Evolutionary conservation across 169 alveolate genomes (phyloP).

Genomic region (Plasmodium gonderi): DNA sequence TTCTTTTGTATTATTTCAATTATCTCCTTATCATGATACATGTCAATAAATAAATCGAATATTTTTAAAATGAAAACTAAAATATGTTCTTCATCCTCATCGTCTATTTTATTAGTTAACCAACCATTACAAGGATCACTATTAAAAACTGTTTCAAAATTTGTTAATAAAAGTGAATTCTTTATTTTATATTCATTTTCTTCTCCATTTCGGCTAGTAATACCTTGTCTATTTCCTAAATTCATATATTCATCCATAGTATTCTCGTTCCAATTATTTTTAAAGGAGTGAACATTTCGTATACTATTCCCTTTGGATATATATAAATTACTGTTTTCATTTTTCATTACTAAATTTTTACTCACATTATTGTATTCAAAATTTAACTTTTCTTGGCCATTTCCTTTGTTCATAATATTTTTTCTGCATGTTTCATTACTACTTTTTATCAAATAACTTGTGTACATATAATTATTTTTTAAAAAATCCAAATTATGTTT

Average conservation of each 20-base stretch:
- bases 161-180: conserved; percentile 11
- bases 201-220: background rate
- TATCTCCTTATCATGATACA: conserved; percentile 58
- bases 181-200: background rate
- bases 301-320: background rate
- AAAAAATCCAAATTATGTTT: conserved; percentile 27
- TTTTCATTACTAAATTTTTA: background rate
- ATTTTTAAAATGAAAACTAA: conserved; percentile 27
- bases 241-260: background rate
- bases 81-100: conserved; percentile 45
- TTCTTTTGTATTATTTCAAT: conserved; percentile 23
- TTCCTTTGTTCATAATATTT: background rate
- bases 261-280: background rate
- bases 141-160: conserved; percentile 58
- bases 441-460: background rate
- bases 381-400: background rate
- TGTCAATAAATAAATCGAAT: conserved; percentile 26
- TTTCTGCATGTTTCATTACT: background rate
- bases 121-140: conserved; percentile 46
- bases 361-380: background rate
- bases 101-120: conserved; percentile 62
- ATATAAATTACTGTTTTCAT: background rate
- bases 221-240: background rate
- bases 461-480: background rate
- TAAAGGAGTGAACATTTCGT: background rate